Conservation (phyloP, 192 early-diverging fungal species). For the Linnemannia zychae region DNA sequence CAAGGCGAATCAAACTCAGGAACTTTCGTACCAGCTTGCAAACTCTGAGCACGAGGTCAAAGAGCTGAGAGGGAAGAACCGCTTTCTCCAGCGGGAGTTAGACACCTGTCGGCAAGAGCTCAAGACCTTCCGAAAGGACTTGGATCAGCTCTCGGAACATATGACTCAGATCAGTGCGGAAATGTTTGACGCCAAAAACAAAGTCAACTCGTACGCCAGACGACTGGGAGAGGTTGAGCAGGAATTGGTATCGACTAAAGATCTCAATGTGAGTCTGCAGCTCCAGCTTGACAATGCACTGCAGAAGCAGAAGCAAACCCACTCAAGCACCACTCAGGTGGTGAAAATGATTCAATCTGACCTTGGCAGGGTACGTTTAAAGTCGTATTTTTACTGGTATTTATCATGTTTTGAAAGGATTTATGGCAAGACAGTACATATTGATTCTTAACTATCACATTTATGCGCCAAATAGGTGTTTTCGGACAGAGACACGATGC, state of each 20-base stretch:
- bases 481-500: slow-evolving; percentile 65
- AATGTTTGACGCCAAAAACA: slow-evolving; percentile 67
- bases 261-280: slow-evolving; percentile 69
- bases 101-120: slow-evolving; percentile 65
- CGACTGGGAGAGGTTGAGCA: slow-evolving; percentile 71
- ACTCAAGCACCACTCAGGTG: slow-evolving; percentile 69
- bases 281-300: slow-evolving; percentile 64
- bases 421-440: not conserved
- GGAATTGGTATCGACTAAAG: slow-evolving; percentile 65
- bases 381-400: not conserved
- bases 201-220: slow-evolving; percentile 67
- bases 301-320: slow-evolving; percentile 67
- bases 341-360: slow-evolving; percentile 71
- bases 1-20: slow-evolving; percentile 47
- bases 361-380: slow-evolving; percentile 59
- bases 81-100: slow-evolving; percentile 64
- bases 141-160: slow-evolving; percentile 69
- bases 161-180: slow-evolving; percentile 70
- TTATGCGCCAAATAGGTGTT: slow-evolving; percentile 49
- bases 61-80: slow-evolving; percentile 60
- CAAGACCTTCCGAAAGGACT: slow-evolving; percentile 66
- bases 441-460: not conserved
- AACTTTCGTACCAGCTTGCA: slow-evolving; percentile 51
- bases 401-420: not conserved
- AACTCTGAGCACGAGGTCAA: slow-evolving; percentile 54